These are phyloP conservation scores for Yarrowia porcina DNA, from an alignment of 805 yeast species.

Conservation along the genomic window DNA sequence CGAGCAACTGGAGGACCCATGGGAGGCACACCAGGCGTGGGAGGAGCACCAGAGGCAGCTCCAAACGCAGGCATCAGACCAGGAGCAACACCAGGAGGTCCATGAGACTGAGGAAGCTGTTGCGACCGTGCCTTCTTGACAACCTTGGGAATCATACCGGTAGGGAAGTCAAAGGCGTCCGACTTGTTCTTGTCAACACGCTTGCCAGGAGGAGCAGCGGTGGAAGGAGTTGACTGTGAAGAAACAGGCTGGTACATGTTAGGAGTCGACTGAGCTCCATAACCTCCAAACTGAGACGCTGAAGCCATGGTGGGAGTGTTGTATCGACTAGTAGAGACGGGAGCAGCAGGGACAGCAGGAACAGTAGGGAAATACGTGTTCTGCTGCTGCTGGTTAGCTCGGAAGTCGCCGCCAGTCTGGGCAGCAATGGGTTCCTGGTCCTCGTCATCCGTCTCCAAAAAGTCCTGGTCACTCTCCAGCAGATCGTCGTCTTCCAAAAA, in stretches of 20 bases:
- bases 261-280: not conserved
- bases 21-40: conserved; percentile 11
- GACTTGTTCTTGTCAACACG: conserved; percentile 32
- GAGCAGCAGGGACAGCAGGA: not conserved
- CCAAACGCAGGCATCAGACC: conserved; percentile 22
- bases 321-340: not conserved
- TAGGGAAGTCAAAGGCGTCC: conserved; percentile 35
- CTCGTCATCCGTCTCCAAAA: conserved; percentile 15
- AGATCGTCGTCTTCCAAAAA: conserved; percentile 22
- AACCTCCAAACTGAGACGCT: conserved; percentile 3
- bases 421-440: not conserved
- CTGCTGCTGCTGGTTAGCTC: conserved; percentile 4
- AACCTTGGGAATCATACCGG: conserved; percentile 32
- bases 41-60: not conserved
- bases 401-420: not conserved
- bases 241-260: conserved; percentile 12
- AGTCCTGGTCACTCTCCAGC: conserved; percentile 19
- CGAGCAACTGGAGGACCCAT: not conserved
- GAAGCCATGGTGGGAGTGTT: conserved; percentile 1
- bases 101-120: conserved; percentile 20
- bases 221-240: not conserved
- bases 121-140: conserved; percentile 23
- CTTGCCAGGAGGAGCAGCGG: conserved; percentile 1
- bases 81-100: not conserved
- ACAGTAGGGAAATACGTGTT: not conserved